Evolutionary conservation across 306 rosid genomes (phyloP).

Genomic region (Cicer pinnatifidum): DNA sequence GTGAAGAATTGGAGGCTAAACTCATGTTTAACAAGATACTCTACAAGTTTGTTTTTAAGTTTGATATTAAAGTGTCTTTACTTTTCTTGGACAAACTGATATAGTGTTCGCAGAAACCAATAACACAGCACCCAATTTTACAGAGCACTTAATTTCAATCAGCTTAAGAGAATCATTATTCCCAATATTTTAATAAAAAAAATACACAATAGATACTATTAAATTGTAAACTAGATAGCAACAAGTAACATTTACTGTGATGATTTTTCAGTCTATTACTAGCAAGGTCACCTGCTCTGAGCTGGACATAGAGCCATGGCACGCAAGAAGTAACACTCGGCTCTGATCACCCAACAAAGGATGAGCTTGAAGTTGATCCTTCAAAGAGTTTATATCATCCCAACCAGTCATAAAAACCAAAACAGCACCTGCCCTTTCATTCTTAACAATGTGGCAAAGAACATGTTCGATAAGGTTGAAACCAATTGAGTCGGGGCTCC

Average conservation of each 20-base stretch:
- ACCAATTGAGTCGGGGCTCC: constrained; percentile 90
- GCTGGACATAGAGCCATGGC: constrained; percentile 98
- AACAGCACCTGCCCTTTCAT: constrained; percentile 81
- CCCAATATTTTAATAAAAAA: constrained; percentile 27
- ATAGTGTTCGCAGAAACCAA: constrained; percentile 11
- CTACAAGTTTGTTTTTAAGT: constrained; percentile 11
- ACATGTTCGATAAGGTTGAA: constrained; percentile 84
- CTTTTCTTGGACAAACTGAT: constrained; percentile 19
- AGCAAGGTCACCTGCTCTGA: constrained; percentile 79
- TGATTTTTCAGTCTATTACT: constrained; percentile 40
- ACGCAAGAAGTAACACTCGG: constrained; percentile 74
- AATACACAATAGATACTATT: constrained; percentile 3
- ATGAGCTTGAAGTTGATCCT: constrained; percentile 82
- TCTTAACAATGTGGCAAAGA: constrained; percentile 79
- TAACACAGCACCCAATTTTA: constrained; percentile 2
- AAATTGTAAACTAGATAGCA: constrained; percentile 36
- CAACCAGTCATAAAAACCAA: constrained; percentile 98
- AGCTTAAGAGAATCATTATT: constrained; percentile 15
- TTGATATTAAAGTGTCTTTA: constrained; percentile 13
- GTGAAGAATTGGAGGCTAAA: constrained; percentile 24
- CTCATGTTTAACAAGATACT: constrained; percentile 19
- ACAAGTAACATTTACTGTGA: constrained; percentile 6
- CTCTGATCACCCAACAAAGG: constrained; percentile 79
- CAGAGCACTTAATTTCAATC: constrained; percentile 4
- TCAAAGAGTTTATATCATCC: constrained; percentile 92